Base-by-base conservation (phyloP, 768 basidiomycete genomes). In the Leucocoprinus birnbaumii region DNA sequence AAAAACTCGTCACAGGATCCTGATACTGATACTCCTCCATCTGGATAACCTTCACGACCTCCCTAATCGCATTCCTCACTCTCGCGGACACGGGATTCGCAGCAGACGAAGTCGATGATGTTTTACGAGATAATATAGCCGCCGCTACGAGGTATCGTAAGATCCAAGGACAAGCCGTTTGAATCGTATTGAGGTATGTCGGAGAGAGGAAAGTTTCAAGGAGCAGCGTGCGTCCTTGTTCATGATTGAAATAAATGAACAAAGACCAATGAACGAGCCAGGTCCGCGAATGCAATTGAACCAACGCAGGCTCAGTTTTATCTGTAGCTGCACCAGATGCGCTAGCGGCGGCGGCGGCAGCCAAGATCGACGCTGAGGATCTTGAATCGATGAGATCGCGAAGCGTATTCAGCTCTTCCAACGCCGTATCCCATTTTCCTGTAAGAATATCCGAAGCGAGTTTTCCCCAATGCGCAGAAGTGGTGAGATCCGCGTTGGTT, bases 231-330 rank as follows among this genome's bases (percentile, higher is more conserved):
- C 94, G 86, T 24, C 93, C 94, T 62, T 94, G 85, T 0, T 86
- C 85, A 71, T 98, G 92, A 75, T 97, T 98, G 78, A 94, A 99
- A 75, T 96, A 98, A 53, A 98, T 94, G 70, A 98, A 98, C 47
- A 99, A 85, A 1, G 89, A 91, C 97, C 96, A 99, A 73, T 98
- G 97, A 6, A 92, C 85, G 57, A 96, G 82, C 94, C 96, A 98
- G 18, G 94, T 92, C 56, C 97, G 85, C 2, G 94, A 91, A 70
- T 98, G 94, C 26, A 99, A 80, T 65, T 97, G 93, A 35, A 83
- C 80, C 25, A 95, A 80, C 0, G 89, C 85, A n/a, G 87, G 86
- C 37, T 86, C 82, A 46, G 85, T 79, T 14, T 49, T 55, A 13
- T 43, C 54, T 14, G 51, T 49, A 8, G 78, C 61, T 1, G 37